These are phyloP conservation scores for Pichia sp. DNA, from an alignment of 1,139 yeast species.

Conservation along the genomic window DNA sequence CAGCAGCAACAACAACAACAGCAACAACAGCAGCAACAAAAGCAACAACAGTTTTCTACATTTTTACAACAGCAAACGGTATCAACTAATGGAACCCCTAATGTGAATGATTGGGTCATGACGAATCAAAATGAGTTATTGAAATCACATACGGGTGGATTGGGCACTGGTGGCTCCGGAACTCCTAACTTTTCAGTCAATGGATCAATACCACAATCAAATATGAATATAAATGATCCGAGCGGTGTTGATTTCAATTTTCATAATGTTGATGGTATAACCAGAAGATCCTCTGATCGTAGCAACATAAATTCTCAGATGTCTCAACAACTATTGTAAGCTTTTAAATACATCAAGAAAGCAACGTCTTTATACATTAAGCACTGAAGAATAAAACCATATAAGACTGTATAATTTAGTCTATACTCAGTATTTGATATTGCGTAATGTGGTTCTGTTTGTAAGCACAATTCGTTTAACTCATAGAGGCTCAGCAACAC, in stretches of 20 bases:
- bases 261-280: not conserved
- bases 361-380: too few relatives aligned
- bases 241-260: not conserved
- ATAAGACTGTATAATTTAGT: too few relatives aligned
- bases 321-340: too few relatives aligned
- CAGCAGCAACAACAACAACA: slow-evolving; percentile 4
- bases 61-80: not conserved
- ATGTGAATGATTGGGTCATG: not conserved
- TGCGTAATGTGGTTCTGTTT: too few relatives aligned
- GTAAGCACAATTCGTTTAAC: too few relatives aligned
- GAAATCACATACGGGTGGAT: not conserved
- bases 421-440: too few relatives aligned
- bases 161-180: not conserved
- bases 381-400: too few relatives aligned
- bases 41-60: not conserved
- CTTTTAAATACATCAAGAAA: too few relatives aligned
- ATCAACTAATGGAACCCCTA: not conserved
- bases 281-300: slow-evolving; percentile 1
- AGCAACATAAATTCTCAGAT: slow-evolving; percentile 9
- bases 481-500: too few relatives aligned
- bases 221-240: not conserved
- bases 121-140: not conserved
- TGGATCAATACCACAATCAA: too few relatives aligned
- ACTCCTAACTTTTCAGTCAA: slow-evolving; percentile 2
- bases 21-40: slow-evolving; percentile 2